Evolutionary conservation across 257 asterid genomes (phyloP), one percentile per base, ranked within the genome.

Genomic region (Scutellaria baicalensis): DNA sequence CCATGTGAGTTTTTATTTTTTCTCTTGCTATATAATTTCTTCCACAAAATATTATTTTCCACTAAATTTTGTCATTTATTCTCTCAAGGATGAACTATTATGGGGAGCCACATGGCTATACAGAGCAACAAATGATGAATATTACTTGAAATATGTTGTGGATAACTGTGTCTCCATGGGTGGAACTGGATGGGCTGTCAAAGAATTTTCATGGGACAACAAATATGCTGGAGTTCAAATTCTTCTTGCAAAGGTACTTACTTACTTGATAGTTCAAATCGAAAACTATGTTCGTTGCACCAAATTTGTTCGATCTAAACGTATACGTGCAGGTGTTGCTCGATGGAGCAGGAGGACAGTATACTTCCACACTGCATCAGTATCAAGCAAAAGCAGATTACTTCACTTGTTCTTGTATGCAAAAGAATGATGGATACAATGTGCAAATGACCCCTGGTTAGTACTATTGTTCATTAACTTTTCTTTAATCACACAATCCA

Each of bases 51-150:
- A 12, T 40, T 21, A 6, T 6, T 2, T 36, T 56, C 1, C 6
- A 13, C 6, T 21, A 16, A 27, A 44, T 16, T 49, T 31, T 14
- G 36, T n/a, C 1, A 17, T 60, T 13, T 31, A 8, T 36, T 38
- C n/a, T 9, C 8, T 14, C 44, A 60, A 92, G 97, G 98, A 93
- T 83, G 97, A 93, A 72, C 89, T 93, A 20, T 72, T 90, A 1
- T 93, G 98, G 98, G 96, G 88, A 39, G 97, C 98, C 60, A 72
- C 92, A 57, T 93, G 98, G 98, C 90, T 93, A 0, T 73, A 88
- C 68, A 83, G 82, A 54, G 97, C 97, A 14, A 93, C 96, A 9
- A 72, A 73, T 8, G 93, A 93, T 3, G 88, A 83, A 14, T 85
- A 84, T 49, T 93, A 82, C 68, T 74, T 93, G 77, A 85, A 93